A percentile compares a stretch with the other conserved stretches of the same genome.
Evolutionary conservation across 768 basidiomycete genomes (phyloP).

Genomic region (Dentipellis fragilis): DNA sequence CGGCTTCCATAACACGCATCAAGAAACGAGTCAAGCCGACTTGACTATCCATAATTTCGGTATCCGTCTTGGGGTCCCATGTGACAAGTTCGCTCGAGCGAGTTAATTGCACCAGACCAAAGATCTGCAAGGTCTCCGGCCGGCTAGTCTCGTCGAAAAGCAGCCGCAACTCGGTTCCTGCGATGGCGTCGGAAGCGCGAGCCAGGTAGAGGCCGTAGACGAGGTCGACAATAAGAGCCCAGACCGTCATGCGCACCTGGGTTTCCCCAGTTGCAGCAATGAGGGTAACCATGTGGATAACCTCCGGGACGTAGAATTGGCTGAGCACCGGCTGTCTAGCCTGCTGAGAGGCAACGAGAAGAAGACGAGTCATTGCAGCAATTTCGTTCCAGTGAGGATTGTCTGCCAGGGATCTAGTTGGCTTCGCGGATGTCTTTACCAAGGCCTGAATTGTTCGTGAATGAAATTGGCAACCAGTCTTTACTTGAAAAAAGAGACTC

Average conservation of each 20-base stretch:
- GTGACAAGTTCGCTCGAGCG: conserved; percentile 60
- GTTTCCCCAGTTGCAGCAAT: conserved; percentile 66
- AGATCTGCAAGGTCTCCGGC: conserved; percentile 50
- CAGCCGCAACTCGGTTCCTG: conserved; percentile 43
- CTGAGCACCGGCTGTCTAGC: conserved; percentile 51
- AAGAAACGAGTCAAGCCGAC: conserved; percentile 60
- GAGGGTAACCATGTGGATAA: conserved; percentile 72
- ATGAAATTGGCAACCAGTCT: too few species aligned
- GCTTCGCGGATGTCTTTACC: conserved; percentile 58
- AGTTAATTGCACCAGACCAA: conserved; percentile 59
- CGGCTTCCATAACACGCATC: conserved; percentile 49
- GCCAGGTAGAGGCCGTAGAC: conserved; percentile 65
- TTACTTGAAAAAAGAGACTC: conserved; percentile 10
- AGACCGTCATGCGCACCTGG: conserved; percentile 69
- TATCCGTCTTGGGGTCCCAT: conserved; percentile 43
- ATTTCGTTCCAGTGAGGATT: conserved; percentile 77
- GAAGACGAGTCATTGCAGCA: conserved; percentile 68
- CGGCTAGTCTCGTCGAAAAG: conserved; percentile 54
- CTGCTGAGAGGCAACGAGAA: conserved; percentile 60
- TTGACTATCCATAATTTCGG: conserved; percentile 49
- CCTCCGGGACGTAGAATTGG: conserved; percentile 77
- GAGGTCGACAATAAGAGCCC: conserved; percentile 74
- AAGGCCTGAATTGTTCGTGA: conserved; percentile 38
- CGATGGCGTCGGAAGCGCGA: conserved; percentile 46
- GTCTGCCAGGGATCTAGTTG: conserved; percentile 53